These are phyloP conservation scores for Lyophyllum decastes DNA, from an alignment of 768 basidiomycete genomes.

Conservation along the genomic window DNA sequence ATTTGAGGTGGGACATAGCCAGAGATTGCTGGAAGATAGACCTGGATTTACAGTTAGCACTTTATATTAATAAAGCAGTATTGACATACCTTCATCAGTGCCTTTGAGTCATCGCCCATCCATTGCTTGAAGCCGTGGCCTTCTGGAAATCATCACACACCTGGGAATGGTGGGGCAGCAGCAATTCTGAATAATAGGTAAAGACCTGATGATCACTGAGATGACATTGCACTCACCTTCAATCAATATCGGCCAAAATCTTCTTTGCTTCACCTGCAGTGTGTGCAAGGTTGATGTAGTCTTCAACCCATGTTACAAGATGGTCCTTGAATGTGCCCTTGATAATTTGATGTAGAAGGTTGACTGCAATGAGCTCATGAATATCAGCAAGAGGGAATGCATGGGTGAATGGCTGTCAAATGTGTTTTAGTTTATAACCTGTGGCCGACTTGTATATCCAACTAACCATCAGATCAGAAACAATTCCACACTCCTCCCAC, in stretches of 20 bases:
- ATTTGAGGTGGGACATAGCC: conserved; percentile 14
- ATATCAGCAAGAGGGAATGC: conserved; percentile 29
- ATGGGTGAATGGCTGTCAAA: conserved; percentile 28
- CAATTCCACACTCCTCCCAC: conserved; percentile 34
- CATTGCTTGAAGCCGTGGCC: conserved; percentile 14
- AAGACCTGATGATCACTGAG: not conserved
- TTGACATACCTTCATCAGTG: conserved; percentile 15
- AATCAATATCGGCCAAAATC: conserved; percentile 30
- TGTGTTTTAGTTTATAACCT: not conserved
- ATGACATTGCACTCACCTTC: conserved; percentile 2
- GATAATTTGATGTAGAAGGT: conserved; percentile 32
- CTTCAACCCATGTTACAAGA: conserved; percentile 27
- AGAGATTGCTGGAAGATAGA: conserved; percentile 10
- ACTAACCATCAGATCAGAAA: conserved; percentile 29
- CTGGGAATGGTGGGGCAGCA: conserved; percentile 8
- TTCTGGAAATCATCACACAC: conserved; percentile 5
- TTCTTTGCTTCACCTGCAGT: conserved; percentile 9
- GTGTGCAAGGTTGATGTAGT: conserved; percentile 21
- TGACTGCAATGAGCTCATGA: conserved; percentile 26
- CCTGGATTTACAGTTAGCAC: not conserved
- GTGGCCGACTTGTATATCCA: not conserved
- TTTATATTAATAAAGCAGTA: not conserved
- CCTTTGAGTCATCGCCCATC: conserved; percentile 11
- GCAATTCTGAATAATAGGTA: not conserved
- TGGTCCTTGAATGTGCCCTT: conserved; percentile 33